Evolutionary conservation across 1,139 yeast species (phyloP), one percentile per base, ranked within the genome.

Genomic region (Hansenula anomala): DNA sequence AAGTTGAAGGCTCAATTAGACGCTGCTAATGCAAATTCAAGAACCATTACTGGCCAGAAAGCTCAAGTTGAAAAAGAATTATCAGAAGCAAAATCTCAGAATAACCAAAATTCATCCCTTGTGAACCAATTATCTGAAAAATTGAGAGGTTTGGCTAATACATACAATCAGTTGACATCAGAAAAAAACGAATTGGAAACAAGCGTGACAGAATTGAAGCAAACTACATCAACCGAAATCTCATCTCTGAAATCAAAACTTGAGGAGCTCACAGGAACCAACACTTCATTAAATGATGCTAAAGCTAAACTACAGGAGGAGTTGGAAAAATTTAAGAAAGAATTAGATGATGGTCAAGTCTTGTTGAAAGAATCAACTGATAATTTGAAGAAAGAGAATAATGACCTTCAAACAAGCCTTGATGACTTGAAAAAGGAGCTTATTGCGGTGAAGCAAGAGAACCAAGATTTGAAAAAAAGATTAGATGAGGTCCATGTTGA

Each of bases 41-140:
- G 41, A 4, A 28, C 43, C 3, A 26, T 46, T 1, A 40, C 43
- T 22, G 30, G 29, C 2, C 35, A 46, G 13, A 61, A 51, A 22
- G 6, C 30, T 4, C 30, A 34, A 1, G 16, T 48, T 6, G 49
- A 49, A 28, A 52, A 41, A 20, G 54, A 58, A 6, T 24, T 61
- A 2, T 30, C 38, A 7, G 62, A 61, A 18, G 48, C 59, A 38
- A 53, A 51, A 34, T 36, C 53, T 0, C 52, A 54, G 22, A 50
- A 49, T 23, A 45, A 51, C 6, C 49, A 55, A 29, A 61, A 58
- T 32, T 56, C 57, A 13, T 29, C 44, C 0, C 39, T 64, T 19
- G 56, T 65, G 11, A 52, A 60, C 4, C 64, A 62, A 36, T 34
- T 66, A 36, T 63, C 67, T 1, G 67, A 60, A 22, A 65, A 63